Conservation (phyloP, 2,329 filamentous ascomycete genomes). For the Grosmannia serpens region DNA sequence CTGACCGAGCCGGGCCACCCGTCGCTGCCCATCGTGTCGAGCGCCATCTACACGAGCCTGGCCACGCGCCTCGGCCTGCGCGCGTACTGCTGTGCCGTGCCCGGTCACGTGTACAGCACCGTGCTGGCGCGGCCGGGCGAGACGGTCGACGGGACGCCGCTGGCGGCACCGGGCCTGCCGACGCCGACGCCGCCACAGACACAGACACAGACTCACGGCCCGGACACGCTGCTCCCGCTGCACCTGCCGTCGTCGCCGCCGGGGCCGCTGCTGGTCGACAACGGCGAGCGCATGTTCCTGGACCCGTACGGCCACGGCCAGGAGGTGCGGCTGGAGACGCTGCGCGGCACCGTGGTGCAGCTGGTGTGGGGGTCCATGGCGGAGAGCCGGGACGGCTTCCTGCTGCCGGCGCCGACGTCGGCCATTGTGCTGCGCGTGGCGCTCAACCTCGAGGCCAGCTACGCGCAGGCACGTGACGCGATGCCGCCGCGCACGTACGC, state of each 20-base stretch:
- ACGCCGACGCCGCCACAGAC: neutral
- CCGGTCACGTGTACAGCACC: conserved; percentile 75
- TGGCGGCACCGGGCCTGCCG: conserved; percentile 11
- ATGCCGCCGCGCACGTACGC: too few species aligned
- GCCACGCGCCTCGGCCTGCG: conserved; percentile 63
- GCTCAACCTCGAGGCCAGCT: conserved; percentile 71
- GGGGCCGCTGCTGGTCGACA: conserved; percentile 1
- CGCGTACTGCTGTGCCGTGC: conserved; percentile 69
- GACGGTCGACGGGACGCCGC: conserved; percentile 43
- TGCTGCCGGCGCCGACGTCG: conserved; percentile 51
- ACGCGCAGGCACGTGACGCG: conserved; percentile 27
- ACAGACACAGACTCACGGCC: neutral
- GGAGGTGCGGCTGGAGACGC: conserved; percentile 49
- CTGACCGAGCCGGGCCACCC: conserved; percentile 62
- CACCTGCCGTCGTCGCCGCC: neutral
- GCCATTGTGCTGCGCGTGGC: conserved; percentile 65
- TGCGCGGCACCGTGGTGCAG: conserved; percentile 48
- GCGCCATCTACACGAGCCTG: conserved; percentile 74
- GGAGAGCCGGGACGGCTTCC: conserved; percentile 32
- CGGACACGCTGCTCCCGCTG: neutral
- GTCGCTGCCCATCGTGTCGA: conserved; percentile 76
- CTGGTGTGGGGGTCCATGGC: conserved; percentile 30
- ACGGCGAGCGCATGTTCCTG: conserved; percentile 57
- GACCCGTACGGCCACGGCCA: conserved; percentile 64
- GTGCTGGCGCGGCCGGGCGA: conserved; percentile 50